Conservation (phyloP, 2,329 filamentous ascomycete genomes). For the Botrytis galanthina region DNA sequence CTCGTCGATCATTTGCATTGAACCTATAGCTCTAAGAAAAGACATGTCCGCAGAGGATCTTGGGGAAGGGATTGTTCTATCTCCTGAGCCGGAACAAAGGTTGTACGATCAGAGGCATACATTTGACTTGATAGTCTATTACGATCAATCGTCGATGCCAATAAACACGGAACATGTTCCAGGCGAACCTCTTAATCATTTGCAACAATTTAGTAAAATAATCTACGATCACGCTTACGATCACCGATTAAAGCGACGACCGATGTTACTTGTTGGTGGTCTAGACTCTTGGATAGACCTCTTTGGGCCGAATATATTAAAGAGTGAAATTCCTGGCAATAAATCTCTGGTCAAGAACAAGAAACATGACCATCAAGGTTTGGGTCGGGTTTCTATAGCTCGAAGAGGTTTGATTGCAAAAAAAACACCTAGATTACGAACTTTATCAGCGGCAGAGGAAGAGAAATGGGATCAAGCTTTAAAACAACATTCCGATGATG, state of each 20-base stretch:
- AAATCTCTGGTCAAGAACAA: slow-evolving; percentile 42
- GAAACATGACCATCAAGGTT: slow-evolving; percentile 39
- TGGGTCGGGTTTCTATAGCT: slow-evolving; percentile 50
- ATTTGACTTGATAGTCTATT: slow-evolving; percentile 87
- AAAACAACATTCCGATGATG: slow-evolving; percentile 55
- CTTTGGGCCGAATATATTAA: slow-evolving; percentile 58
- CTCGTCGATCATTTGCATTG: slow-evolving; percentile 82
- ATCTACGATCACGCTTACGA: slow-evolving; percentile 80
- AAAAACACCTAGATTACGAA: slow-evolving; percentile 54
- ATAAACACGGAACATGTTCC: slow-evolving; percentile 40
- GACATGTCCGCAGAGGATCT: slow-evolving; percentile 62
- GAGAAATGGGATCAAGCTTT: slow-evolving; percentile 76
- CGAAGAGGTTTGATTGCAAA: slow-evolving; percentile 29
- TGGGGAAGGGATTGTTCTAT: slow-evolving; percentile 67
- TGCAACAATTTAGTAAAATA: slow-evolving; percentile 74
- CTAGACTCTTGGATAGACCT: slow-evolving; percentile 83
- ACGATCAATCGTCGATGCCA: slow-evolving; percentile 64
- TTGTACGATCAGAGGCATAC: slow-evolving; percentile 70
- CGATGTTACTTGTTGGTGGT: slow-evolving; percentile 78
- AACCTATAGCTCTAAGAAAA: slow-evolving; percentile 72
- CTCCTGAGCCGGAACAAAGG: slow-evolving; percentile 69
- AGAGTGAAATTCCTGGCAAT: slow-evolving; percentile 53
- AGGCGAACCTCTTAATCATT: slow-evolving; percentile 49
- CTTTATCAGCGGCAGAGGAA: slow-evolving; percentile 78
- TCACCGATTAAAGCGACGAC: slow-evolving; percentile 68